Evolutionary conservation across 768 basidiomycete genomes (phyloP).

Genomic region (Floccularia luteovirens): DNA sequence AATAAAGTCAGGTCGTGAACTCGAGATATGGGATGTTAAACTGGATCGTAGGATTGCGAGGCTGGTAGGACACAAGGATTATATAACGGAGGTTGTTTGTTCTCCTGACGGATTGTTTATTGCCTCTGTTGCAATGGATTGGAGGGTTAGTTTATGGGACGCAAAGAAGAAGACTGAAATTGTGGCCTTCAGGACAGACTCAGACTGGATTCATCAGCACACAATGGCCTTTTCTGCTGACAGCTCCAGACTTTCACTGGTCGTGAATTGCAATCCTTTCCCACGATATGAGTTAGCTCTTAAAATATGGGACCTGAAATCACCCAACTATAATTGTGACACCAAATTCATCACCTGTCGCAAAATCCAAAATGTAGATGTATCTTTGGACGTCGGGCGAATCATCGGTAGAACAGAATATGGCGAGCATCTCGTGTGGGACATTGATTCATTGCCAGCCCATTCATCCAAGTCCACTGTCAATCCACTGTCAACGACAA

Average conservation of each 20-base stretch:
- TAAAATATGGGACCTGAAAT: slow-evolving; percentile 10
- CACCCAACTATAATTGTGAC: neutral
- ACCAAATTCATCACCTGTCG: neutral
- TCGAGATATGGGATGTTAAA: neutral
- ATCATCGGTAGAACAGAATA: slow-evolving; percentile 1
- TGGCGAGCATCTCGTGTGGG: slow-evolving; percentile 1
- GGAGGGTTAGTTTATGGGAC: neutral
- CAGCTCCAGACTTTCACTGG: slow-evolving; percentile 6
- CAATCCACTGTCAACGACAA: neutral
- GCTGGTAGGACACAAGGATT: neutral
- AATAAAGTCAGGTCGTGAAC: neutral
- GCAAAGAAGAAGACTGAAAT: neutral
- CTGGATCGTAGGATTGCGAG: neutral
- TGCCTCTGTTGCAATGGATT: neutral
- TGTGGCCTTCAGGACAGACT: slow-evolving; percentile 5
- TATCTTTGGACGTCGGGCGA: neutral
- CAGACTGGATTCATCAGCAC: slow-evolving; percentile 1
- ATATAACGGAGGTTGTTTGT: neutral
- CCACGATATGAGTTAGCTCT: too few species aligned
- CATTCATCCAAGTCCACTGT: neutral
- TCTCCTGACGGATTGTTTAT: neutral
- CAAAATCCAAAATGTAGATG: too few species aligned
- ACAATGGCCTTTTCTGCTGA: slow-evolving; percentile 11
- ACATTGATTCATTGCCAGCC: neutral
- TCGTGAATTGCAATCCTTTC: slow-evolving; percentile 6